Percentiles rank a stretch among this genome's conserved stretches.
Evolutionary conservation across 768 basidiomycete species (phyloP).

Genomic region (Pisolithus marmoratus): DNA sequence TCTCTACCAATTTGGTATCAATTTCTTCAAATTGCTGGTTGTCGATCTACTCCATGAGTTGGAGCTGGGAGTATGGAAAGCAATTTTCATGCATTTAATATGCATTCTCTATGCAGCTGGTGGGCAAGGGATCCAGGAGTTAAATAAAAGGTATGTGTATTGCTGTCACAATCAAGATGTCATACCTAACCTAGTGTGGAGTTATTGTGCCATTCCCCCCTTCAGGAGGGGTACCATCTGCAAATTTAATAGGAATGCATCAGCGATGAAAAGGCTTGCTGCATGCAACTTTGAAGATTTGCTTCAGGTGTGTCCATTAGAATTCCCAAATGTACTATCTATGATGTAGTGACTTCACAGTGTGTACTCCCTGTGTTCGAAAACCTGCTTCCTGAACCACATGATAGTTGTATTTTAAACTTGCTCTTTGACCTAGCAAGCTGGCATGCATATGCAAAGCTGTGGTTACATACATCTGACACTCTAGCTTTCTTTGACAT

Average conservation of each 20-base stretch:
- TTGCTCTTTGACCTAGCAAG: slow-evolving; percentile 23
- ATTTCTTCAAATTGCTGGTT: background rate
- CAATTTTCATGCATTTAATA: slow-evolving; percentile 14
- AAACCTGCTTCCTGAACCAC: slow-evolving; percentile 23
- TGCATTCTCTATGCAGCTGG: slow-evolving; percentile 9
- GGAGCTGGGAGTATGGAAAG: slow-evolving; percentile 17
- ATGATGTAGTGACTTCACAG: slow-evolving; percentile 9
- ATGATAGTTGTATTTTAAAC: slow-evolving; percentile 15
- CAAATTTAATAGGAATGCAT: slow-evolving; percentile 24
- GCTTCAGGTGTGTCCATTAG: slow-evolving; percentile 17
- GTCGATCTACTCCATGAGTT: slow-evolving; percentile 17
- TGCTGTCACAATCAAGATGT: too few relatives aligned
- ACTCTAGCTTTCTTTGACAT: slow-evolving; percentile 17
- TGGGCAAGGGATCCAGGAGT: background rate
- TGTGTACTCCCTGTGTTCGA: slow-evolving; percentile 34
- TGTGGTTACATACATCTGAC: slow-evolving; percentile 25
- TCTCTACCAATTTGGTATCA: too few relatives aligned
- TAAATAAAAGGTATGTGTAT: too few relatives aligned
- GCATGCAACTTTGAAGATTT: slow-evolving; percentile 35
- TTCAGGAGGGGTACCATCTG: slow-evolving; percentile 30
- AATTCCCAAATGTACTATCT: background rate
- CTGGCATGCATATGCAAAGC: slow-evolving; percentile 34
- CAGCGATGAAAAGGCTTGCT: slow-evolving; percentile 30
- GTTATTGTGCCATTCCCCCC: slow-evolving; percentile 24
- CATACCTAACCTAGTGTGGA: slow-evolving; percentile 1